Percentiles rank a stretch among this genome's conserved stretches.
Evolutionary conservation across 2,329 filamentous ascomycete genomes (phyloP).

Genomic region (Xylaria sp.): DNA sequence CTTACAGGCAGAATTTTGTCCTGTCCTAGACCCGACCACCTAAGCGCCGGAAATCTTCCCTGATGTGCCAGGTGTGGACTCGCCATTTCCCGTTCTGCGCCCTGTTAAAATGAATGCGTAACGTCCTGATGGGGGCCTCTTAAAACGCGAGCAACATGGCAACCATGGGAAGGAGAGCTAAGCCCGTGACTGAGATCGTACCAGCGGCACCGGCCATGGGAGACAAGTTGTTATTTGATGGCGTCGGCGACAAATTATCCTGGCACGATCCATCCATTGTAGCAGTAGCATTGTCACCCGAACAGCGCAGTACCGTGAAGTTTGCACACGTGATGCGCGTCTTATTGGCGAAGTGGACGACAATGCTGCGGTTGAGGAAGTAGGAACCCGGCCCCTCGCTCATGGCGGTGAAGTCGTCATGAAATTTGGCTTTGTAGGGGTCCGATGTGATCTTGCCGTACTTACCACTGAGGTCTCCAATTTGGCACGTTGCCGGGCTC

Average conservation of each 20-base stretch:
- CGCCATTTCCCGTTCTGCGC: slow-evolving; percentile 12
- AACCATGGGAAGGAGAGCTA: slow-evolving; percentile 42
- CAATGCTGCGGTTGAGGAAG: slow-evolving; percentile 73
- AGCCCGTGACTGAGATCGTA: slow-evolving; percentile 35
- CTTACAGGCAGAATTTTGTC: slow-evolving; percentile 13
- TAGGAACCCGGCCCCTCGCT: slow-evolving; percentile 63
- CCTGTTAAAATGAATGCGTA: background rate
- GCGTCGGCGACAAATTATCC: background rate
- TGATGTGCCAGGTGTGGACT: slow-evolving; percentile 14
- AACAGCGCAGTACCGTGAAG: slow-evolving; percentile 56
- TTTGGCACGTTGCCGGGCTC: slow-evolving; percentile 74
- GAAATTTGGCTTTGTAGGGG: slow-evolving; percentile 62
- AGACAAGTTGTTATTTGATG: slow-evolving; percentile 2
- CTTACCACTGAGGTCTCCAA: slow-evolving; percentile 82
- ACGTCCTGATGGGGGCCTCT: slow-evolving; percentile 6
- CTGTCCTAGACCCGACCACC: slow-evolving; percentile 5
- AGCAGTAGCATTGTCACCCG: slow-evolving; percentile 35
- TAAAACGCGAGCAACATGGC: slow-evolving; percentile 42
- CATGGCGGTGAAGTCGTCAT: slow-evolving; percentile 69
- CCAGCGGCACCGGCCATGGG: slow-evolving; percentile 21
- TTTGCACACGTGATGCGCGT: slow-evolving; percentile 74
- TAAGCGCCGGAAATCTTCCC: slow-evolving; percentile 16
- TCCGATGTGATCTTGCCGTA: slow-evolving; percentile 68
- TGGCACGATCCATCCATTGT: slow-evolving; percentile 29
- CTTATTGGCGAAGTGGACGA: slow-evolving; percentile 72